Conservation (phyloP, 164 flowering plant genomes). For the Vitis rotundifolia region DNA sequence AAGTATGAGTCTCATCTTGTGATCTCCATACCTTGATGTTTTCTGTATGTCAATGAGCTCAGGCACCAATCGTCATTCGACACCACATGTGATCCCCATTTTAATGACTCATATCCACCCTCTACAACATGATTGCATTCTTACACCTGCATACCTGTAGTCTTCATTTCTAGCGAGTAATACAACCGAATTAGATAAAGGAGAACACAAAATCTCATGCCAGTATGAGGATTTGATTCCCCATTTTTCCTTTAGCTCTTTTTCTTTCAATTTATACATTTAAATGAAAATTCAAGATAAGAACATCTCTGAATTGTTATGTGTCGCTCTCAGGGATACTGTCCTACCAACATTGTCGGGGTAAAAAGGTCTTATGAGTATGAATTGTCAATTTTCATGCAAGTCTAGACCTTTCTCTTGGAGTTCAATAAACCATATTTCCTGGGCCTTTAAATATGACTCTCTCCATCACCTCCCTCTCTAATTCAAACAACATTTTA, state of each 20-base stretch:
- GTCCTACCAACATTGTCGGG: neutral
- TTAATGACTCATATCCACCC: too few relatives aligned
- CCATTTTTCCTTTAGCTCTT: neutral
- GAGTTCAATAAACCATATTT: slow-evolving; percentile 5
- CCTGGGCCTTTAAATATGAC: slow-evolving; percentile 8
- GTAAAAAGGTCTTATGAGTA: neutral
- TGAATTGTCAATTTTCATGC: slow-evolving; percentile 6
- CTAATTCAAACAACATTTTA: neutral
- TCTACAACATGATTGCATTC: too few relatives aligned
- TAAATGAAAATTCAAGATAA: neutral
- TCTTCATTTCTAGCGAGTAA: too few relatives aligned
- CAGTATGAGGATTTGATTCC: neutral
- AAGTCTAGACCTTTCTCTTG: slow-evolving; percentile 30
- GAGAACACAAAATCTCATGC: neutral
- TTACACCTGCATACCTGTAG: too few relatives aligned
- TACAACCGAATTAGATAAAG: neutral
- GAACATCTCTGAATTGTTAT: neutral
- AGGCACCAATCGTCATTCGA: too few relatives aligned
- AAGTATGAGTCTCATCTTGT: too few relatives aligned
- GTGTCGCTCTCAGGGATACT: too few relatives aligned
- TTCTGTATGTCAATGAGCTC: too few relatives aligned
- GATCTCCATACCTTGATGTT: too few relatives aligned
- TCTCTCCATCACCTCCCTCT: neutral
- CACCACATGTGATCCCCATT: too few relatives aligned
- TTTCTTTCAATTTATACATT: neutral